A percentile compares a stretch with the other conserved stretches of the same genome.
These are phyloP conservation scores for Candida coquimbonensis DNA, from an alignment of 805 yeast genomes.

Conservation along the genomic window DNA sequence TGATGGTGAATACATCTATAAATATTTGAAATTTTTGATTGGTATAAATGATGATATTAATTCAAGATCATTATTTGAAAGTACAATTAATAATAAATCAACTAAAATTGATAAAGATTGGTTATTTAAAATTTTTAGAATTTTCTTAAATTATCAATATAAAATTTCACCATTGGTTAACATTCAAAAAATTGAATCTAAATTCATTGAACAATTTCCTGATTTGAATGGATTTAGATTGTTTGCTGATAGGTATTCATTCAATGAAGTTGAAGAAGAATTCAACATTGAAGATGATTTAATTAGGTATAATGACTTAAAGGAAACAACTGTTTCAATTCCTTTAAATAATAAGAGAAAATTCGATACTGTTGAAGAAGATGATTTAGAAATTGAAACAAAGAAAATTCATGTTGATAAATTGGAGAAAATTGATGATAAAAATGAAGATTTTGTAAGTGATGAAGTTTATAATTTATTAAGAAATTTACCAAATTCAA, in stretches of 20 bases:
- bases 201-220: slow-evolving; percentile 63
- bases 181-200: slow-evolving; percentile 55
- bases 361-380: slow-evolving; percentile 9
- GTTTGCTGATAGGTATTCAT: slow-evolving; percentile 31
- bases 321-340: slow-evolving; percentile 1
- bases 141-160: slow-evolving; percentile 62
- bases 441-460: slow-evolving; percentile 19
- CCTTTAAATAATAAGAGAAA: slow-evolving; percentile 10
- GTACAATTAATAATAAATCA: slow-evolving; percentile 47
- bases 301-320: slow-evolving; percentile 24
- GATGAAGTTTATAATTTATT: slow-evolving; percentile 44
- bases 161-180: slow-evolving; percentile 64
- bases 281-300: slow-evolving; percentile 16
- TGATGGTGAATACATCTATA: slow-evolving; percentile 55
- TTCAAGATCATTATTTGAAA: slow-evolving; percentile 78
- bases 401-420: neutral
- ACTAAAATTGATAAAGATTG: slow-evolving; percentile 24
- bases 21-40: slow-evolving; percentile 69
- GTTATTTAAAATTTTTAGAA: slow-evolving; percentile 42
- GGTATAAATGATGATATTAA: slow-evolving; percentile 58
- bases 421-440: slow-evolving; percentile 2
- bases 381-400: neutral
- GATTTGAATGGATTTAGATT: slow-evolving; percentile 35
- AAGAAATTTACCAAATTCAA: slow-evolving; percentile 48
- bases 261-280: slow-evolving; percentile 20